Evolutionary conservation across 129 eudicot species (phyloP), one percentile per base, ranked within the genome.

Genomic region (Smallanthus sonchifolius): DNA sequence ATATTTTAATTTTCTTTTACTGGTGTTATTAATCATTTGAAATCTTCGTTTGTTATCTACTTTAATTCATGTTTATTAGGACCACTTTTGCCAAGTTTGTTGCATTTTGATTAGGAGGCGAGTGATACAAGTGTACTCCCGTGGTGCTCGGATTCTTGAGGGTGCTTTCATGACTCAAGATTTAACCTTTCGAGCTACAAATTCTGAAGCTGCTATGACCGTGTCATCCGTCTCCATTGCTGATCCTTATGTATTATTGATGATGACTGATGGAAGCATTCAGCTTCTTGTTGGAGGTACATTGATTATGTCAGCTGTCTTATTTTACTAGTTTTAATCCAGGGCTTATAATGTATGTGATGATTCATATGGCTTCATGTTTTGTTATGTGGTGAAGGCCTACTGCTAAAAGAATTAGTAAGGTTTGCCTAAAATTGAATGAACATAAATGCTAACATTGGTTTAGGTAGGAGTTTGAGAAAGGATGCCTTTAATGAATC

Each of bases 281-380:
- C 97, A 91, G 89, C 99, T 94, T 73, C 97, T 94, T 85, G 91
- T 88, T 80, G 99, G 99, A 91, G 99, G 99, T 94, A 88, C 47
- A 47, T 75, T 73, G 37, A 38, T 69, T 70, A 38, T 52, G 69
- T 48, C 38, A 16, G 38, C 51, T 24, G 39, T 59, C 30, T 70
- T 47, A 24, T 61, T 61, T 43, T 55, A 43, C 42, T 17, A 9
- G 16, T 44, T 28, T 38, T 54, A 45, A 28, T 75, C 56, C 39
- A 51, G 36, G 71, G 43, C 40, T 19, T 52, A 37, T 36, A 28
- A 56, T 24, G 4, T 59, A 72, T 9, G 20, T n/a, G 19, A 10
- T 49, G 65, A 64, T 19, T 9, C 55, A 20, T 49, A 64, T 75
- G 40, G 65, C 63, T 47, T 65, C 79, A 49, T 65, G 52, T 64